These are phyloP conservation scores for Auricularia cornea DNA, from an alignment of 768 basidiomycete species.

Conservation along the genomic window DNA sequence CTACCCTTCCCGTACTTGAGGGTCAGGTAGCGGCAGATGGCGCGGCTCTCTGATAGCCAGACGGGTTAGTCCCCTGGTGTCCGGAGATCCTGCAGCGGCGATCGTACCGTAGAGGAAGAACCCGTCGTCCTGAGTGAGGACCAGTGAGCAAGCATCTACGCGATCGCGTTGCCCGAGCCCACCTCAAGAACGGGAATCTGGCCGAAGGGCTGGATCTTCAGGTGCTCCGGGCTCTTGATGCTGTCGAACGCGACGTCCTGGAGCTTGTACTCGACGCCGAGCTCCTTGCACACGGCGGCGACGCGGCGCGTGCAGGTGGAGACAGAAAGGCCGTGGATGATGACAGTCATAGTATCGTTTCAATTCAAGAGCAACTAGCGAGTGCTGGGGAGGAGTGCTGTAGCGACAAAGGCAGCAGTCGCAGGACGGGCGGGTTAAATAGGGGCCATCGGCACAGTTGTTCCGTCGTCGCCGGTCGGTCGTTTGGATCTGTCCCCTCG, in stretches of 20 bases:
- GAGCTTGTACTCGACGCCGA: conserved; percentile 47
- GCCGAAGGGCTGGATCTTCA: conserved; percentile 50
- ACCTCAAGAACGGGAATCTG: conserved; percentile 47
- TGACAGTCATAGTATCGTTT: conserved; percentile 23
- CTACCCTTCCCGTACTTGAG: conserved; percentile 39
- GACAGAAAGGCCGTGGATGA: conserved; percentile 22
- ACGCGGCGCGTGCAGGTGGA: conserved; percentile 49
- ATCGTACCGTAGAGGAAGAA: conserved; percentile 39
- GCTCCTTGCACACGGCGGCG: conserved; percentile 44
- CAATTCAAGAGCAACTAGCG: not conserved
- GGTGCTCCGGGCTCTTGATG: conserved; percentile 38
- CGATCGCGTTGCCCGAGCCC: not conserved
- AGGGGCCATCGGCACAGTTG: too few relatives aligned
- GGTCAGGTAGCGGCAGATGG: conserved; percentile 52
- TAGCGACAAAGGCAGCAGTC: not conserved
- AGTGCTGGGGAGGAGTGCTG: not conserved
- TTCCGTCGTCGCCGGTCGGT: too few relatives aligned
- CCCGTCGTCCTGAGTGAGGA: conserved; percentile 37
- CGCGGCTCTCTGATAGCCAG: conserved; percentile 38
- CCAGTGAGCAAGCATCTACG: not conserved
- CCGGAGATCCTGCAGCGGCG: not conserved
- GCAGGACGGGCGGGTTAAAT: not conserved
- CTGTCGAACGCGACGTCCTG: conserved; percentile 33
- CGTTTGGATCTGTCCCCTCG: too few relatives aligned
- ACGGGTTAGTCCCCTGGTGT: not conserved